Conservation (phyloP, 495 filamentous ascomycete genomes). For the Penicillium goetzii region DNA sequence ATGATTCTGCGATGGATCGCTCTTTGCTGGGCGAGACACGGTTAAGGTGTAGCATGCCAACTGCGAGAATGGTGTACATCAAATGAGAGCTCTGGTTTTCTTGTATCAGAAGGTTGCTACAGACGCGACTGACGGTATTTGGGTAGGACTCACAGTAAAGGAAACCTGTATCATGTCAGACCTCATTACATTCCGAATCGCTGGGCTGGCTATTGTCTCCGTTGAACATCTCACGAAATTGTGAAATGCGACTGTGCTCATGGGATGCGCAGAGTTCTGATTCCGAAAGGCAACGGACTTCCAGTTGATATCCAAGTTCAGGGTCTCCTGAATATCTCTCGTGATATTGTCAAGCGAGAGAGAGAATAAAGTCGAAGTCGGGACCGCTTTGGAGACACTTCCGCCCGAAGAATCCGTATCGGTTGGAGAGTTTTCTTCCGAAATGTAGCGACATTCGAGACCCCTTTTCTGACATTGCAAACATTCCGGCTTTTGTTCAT, state of each 20-base stretch:
- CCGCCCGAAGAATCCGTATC: background rate
- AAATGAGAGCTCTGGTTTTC: slow-evolving; percentile 42
- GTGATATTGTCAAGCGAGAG: slow-evolving; percentile 27
- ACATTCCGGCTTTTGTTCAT: slow-evolving; percentile 38
- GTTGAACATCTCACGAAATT: slow-evolving; percentile 40
- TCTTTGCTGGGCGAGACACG: slow-evolving; percentile 31
- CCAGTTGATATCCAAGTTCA: slow-evolving; percentile 15
- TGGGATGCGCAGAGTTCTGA: background rate
- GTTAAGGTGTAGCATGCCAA: slow-evolving; percentile 46
- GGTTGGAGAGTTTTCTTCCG: background rate
- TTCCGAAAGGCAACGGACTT: background rate
- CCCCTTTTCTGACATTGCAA: slow-evolving; percentile 30
- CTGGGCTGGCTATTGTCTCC: slow-evolving; percentile 33
- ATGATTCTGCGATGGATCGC: slow-evolving; percentile 41
- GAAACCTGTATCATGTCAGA: slow-evolving; percentile 45
- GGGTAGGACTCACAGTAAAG: slow-evolving; percentile 34
- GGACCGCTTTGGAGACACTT: background rate
- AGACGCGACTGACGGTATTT: background rate
- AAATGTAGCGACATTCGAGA: slow-evolving; percentile 28
- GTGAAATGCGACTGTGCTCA: slow-evolving; percentile 36
- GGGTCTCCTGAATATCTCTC: slow-evolving; percentile 15
- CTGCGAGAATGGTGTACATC: slow-evolving; percentile 49
- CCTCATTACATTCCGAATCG: slow-evolving; percentile 39
- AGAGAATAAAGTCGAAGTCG: slow-evolving; percentile 17
- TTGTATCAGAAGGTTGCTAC: background rate